Percentiles rank a stretch among this genome's conserved stretches.
phyloP scores from a whole-genome alignment of 805 yeast species.

The Candida glaebosa region DNA sequence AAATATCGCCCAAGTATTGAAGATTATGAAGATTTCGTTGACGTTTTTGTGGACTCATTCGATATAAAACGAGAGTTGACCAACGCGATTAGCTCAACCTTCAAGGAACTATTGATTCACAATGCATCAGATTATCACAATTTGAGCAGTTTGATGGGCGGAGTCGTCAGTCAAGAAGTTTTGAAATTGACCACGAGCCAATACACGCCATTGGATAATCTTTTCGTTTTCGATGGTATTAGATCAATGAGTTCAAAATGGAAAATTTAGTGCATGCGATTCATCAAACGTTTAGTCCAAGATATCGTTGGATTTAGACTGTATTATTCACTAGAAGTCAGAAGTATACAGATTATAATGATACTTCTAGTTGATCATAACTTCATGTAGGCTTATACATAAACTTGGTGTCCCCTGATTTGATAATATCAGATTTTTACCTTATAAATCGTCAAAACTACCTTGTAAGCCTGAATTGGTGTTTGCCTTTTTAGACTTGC shows the following conservation, averaged over 20 bases:
- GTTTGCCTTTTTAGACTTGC: conserved; percentile 60
- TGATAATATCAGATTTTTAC: no score
- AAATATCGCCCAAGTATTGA: conserved; percentile 15
- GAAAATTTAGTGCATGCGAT: conserved; percentile 24
- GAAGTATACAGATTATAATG: no score
- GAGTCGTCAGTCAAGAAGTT: conserved; percentile 81
- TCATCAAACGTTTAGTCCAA: no score
- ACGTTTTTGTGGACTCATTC: conserved; percentile 16
- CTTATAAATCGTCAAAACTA: conserved; percentile 51
- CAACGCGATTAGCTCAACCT: conserved; percentile 13
- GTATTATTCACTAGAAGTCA: no score
- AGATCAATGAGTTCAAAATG: conserved; percentile 44
- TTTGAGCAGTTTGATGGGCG: conserved; percentile 71
- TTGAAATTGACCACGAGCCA: conserved; percentile 75
- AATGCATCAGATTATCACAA: conserved; percentile 50
- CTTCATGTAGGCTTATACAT: no score
- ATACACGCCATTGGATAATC: conserved; percentile 72
- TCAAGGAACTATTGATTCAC: conserved; percentile 34
- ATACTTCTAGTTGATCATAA: no score
- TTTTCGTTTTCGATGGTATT: conserved; percentile 72
- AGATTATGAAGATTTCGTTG: conserved; percentile 18
- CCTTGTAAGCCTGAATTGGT: conserved; percentile 44
- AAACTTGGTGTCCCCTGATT: no score
- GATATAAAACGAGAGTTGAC: conserved; percentile 18
- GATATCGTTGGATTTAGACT: no score